Evolutionary conservation across 805 yeast species (phyloP).

Genomic region (Jamesozyma piceae): DNA sequence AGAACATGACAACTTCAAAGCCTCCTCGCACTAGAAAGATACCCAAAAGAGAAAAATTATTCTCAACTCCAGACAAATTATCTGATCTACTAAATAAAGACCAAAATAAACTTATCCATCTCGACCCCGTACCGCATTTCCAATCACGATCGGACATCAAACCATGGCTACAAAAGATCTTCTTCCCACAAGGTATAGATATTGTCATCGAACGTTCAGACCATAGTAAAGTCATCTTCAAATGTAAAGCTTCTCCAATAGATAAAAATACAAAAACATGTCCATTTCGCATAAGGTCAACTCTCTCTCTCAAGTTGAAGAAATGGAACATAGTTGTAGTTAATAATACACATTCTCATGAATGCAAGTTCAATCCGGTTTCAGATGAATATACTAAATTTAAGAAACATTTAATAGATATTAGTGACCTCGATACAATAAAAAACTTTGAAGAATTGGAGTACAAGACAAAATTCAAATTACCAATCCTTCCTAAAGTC

Average conservation of each 20-base stretch:
- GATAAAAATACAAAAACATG: slow-evolving; percentile 32
- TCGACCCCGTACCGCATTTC: slow-evolving; percentile 31
- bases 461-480: slow-evolving; percentile 22
- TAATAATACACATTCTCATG: slow-evolving; percentile 51
- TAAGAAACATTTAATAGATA: slow-evolving; percentile 20
- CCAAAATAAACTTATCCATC: slow-evolving; percentile 29
- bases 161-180: slow-evolving; percentile 48
- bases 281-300: slow-evolving; percentile 57
- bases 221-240: slow-evolving; percentile 48
- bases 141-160: slow-evolving; percentile 41
- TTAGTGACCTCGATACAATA: slow-evolving; percentile 23
- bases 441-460: slow-evolving; percentile 29
- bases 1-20: too few relatives aligned
- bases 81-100: slow-evolving; percentile 14
- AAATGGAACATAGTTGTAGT: slow-evolving; percentile 54
- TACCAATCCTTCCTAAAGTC: slow-evolving; percentile 25
- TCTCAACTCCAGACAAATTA: slow-evolving; percentile 7
- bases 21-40: too few relatives aligned
- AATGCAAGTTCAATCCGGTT: slow-evolving; percentile 27
- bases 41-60: slow-evolving; percentile 4
- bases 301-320: slow-evolving; percentile 41
- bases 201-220: slow-evolving; percentile 56
- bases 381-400: slow-evolving; percentile 29
- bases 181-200: slow-evolving; percentile 38
- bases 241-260: slow-evolving; percentile 36